These are phyloP conservation scores for Elongisporangium undulatum DNA, from an alignment of 352 stramenopile species.

Conservation along the genomic window DNA sequence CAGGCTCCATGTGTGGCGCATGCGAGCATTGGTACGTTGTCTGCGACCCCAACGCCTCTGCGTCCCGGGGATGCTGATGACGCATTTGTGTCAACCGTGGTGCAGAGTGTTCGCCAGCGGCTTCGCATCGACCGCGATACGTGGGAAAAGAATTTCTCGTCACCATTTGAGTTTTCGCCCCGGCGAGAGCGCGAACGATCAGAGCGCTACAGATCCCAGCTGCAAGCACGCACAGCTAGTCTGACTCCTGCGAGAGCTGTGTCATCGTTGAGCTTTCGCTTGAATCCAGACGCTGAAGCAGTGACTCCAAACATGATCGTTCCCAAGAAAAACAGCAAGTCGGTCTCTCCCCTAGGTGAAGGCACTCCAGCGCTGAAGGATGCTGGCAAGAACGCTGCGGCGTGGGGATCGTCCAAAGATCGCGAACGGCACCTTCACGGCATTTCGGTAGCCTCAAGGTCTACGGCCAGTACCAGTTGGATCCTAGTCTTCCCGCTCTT, in stretches of 20 bases:
- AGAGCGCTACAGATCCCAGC: conserved; percentile 42
- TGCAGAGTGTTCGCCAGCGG: conserved; percentile 49
- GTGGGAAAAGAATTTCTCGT: conserved; percentile 67
- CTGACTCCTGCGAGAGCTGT: conserved; percentile 3
- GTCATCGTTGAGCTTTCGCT: conserved; percentile 11
- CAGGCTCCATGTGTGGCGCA: conserved; percentile 46
- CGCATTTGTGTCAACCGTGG: conserved; percentile 56
- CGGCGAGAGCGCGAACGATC: conserved; percentile 41
- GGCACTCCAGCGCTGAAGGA: not conserved
- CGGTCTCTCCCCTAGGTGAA: not conserved
- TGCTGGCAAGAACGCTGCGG: not conserved
- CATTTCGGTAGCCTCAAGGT: not conserved
- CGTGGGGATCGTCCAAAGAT: not conserved
- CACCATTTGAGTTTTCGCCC: conserved; percentile 54
- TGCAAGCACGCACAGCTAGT: conserved; percentile 21
- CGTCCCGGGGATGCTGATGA: conserved; percentile 32
- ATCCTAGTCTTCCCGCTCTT: conserved; percentile 79
- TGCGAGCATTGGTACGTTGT: conserved; percentile 15
- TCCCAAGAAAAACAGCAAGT: not conserved
- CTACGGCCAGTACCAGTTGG: conserved; percentile 7
- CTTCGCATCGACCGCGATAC: conserved; percentile 64
- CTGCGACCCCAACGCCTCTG: conserved; percentile 17
- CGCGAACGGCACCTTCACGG: not conserved
- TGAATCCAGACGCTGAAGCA: conserved; percentile 6
- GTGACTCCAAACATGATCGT: not conserved